Conservation (phyloP, 176 grass and related monocot genomes). For the Aechmea fasciata region DNA sequence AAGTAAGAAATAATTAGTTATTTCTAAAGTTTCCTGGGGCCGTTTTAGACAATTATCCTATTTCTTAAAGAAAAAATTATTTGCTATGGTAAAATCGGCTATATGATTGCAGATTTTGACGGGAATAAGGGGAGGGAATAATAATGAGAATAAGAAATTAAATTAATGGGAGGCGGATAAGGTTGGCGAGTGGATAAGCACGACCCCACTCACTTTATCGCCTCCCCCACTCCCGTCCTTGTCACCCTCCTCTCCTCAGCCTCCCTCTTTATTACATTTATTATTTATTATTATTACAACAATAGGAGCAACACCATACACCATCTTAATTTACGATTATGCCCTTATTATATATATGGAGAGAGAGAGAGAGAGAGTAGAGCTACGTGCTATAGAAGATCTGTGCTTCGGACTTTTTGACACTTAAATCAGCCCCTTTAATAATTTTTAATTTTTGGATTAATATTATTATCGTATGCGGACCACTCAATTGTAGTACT, state of each 20-base stretch:
- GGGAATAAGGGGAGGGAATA: neutral
- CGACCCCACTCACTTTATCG: neutral
- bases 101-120: neutral
- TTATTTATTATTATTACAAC: neutral
- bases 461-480: too few relatives aligned
- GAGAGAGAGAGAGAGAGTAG: too few relatives aligned
- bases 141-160: too few relatives aligned
- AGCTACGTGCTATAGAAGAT: too few relatives aligned
- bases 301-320: neutral
- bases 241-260: neutral
- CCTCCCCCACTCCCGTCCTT: neutral
- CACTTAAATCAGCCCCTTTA: too few relatives aligned
- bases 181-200: slow-evolving; percentile 2
- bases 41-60: too few relatives aligned
- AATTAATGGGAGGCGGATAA: neutral
- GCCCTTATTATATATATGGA: neutral
- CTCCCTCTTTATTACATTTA: neutral
- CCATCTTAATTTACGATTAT: neutral
- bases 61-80: too few relatives aligned
- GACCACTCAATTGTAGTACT: too few relatives aligned
- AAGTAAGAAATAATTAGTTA: too few relatives aligned
- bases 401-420: too few relatives aligned
- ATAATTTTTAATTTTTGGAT: too few relatives aligned
- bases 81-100: neutral
- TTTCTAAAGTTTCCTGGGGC: too few relatives aligned